phyloP scores from a whole-genome alignment of 1,139 yeast genomes.

The Blastobotrys buckinghamii region DNA sequence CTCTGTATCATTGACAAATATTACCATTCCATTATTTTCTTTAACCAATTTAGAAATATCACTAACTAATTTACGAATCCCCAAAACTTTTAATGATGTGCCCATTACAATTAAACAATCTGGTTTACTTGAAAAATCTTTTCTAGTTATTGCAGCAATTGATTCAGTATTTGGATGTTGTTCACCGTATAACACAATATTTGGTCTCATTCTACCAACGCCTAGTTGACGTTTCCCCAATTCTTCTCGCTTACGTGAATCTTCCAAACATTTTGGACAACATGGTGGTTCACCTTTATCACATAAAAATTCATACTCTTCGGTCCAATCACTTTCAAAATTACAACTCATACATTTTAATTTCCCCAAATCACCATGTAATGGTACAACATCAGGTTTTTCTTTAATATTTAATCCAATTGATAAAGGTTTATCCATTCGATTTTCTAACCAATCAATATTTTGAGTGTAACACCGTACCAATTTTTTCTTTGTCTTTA shows the following conservation, averaged over 20 bases:
- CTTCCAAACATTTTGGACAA: constrained; percentile 53
- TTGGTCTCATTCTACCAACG: constrained; percentile 65
- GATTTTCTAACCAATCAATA: constrained; percentile 57
- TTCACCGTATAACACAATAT: constrained; percentile 73
- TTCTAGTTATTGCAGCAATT: constrained; percentile 52
- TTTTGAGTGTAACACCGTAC: constrained; percentile 82
- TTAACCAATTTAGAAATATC: constrained; percentile 54
- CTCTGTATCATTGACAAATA: constrained; percentile 54
- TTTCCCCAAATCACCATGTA: constrained; percentile 83
- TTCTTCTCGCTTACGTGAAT: constrained; percentile 47
- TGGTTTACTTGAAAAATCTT: constrained; percentile 51
- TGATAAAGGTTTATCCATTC: constrained; percentile 5
- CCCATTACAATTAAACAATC: constrained; percentile 68
- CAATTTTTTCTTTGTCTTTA: constrained; percentile 62
- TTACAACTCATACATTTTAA: constrained; percentile 70
- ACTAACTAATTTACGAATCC: constrained; percentile 62
- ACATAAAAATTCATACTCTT: constrained; percentile 41
- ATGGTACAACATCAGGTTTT: constrained; percentile 62
- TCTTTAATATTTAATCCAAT: constrained; percentile 11
- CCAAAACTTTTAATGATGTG: constrained; percentile 68
- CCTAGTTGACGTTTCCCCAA: constrained; percentile 58
- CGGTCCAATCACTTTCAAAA: constrained; percentile 54
- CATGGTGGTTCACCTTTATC: constrained; percentile 55
- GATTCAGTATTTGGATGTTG: constrained; percentile 68
- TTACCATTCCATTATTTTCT: constrained; percentile 51